These are phyloP conservation scores for Plectosphaerella plurivora DNA, from an alignment of 2,329 filamentous ascomycete genomes.

Conservation along the genomic window DNA sequence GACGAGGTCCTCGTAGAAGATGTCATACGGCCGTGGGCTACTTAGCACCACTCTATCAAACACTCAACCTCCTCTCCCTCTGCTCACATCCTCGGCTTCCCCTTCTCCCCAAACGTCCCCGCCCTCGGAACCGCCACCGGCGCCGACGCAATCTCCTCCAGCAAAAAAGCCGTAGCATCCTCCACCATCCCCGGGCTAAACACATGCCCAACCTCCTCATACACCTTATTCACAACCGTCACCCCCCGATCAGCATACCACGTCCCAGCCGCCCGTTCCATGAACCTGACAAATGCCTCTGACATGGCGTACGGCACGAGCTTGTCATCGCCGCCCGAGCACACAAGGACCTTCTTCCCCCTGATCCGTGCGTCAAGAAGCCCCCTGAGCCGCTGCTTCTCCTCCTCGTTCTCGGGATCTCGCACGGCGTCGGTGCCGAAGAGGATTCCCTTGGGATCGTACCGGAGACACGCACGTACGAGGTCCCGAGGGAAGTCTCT, in stretches of 20 bases:
- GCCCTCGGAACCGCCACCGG: slow-evolving; percentile 8
- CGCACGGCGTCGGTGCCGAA: slow-evolving; percentile 45
- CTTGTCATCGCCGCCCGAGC: slow-evolving; percentile 64
- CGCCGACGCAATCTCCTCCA: slow-evolving; percentile 35
- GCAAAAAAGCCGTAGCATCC: slow-evolving; percentile 62
- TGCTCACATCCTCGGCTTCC: slow-evolving; percentile 21
- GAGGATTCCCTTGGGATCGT: slow-evolving; percentile 73
- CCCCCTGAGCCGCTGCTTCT: slow-evolving; percentile 37
- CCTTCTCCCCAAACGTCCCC: slow-evolving; percentile 8
- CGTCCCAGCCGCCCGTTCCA: slow-evolving; percentile 48
- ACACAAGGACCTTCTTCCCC: slow-evolving; percentile 61
- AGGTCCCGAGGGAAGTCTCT: slow-evolving; percentile 70
- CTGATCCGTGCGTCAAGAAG: slow-evolving; percentile 45
- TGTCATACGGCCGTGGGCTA: slow-evolving; percentile 34
- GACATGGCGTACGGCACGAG: slow-evolving; percentile 65
- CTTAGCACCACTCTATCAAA: not conserved
- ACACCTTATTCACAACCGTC: slow-evolving; percentile 61
- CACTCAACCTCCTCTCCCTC: not conserved
- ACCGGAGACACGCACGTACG: slow-evolving; percentile 55
- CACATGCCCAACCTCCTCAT: slow-evolving; percentile 64
- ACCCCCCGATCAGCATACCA: slow-evolving; percentile 54
- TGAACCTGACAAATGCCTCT: slow-evolving; percentile 55
- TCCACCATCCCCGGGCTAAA: slow-evolving; percentile 64
- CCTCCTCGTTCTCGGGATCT: slow-evolving; percentile 19
- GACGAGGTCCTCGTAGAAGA: slow-evolving; percentile 35